Percentiles rank a stretch among this genome's conserved stretches.
These are phyloP conservation scores for Carpinus fangiana DNA, from an alignment of 306 rosid species.

Conservation along the genomic window DNA sequence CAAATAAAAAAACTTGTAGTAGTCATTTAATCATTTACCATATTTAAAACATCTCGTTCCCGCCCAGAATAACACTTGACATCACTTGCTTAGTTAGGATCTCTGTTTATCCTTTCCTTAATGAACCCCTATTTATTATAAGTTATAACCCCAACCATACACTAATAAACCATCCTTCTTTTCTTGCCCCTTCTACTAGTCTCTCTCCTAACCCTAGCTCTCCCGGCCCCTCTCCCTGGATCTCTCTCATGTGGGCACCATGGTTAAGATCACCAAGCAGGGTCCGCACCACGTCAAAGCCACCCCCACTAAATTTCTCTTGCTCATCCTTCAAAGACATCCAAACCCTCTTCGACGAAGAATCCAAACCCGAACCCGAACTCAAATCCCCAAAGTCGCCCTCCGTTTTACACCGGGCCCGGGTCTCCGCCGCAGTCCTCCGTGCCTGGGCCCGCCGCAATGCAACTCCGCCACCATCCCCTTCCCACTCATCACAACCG, in stretches of 20 bases:
- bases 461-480: background rate
- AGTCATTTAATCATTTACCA: too few species aligned
- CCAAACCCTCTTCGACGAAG: constrained; percentile 46
- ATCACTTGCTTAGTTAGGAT: constrained; percentile 34
- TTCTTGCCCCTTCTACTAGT: constrained; percentile 5
- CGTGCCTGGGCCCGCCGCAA: constrained; percentile 38
- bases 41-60: background rate
- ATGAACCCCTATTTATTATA: constrained; percentile 27
- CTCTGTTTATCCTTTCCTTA: constrained; percentile 15
- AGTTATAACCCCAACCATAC: constrained; percentile 17
- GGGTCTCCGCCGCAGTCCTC: constrained; percentile 47
- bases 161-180: background rate
- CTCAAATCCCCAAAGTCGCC: constrained; percentile 50
- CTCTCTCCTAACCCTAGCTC: background rate
- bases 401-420: constrained; percentile 61
- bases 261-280: constrained; percentile 68
- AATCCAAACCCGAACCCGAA: constrained; percentile 36
- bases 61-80: background rate
- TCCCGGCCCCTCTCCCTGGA: background rate
- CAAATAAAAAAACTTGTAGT: too few species aligned
- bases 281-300: constrained; percentile 29
- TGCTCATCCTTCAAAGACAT: constrained; percentile 79
- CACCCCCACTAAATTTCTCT: constrained; percentile 28
- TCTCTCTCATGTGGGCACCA: constrained; percentile 66
- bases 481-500: background rate